Percentiles rank a stretch among this genome's conserved stretches.
phyloP scores from a whole-genome alignment of 1,284 basidiomycete genomes.

The Hymenochaete sp. region DNA sequence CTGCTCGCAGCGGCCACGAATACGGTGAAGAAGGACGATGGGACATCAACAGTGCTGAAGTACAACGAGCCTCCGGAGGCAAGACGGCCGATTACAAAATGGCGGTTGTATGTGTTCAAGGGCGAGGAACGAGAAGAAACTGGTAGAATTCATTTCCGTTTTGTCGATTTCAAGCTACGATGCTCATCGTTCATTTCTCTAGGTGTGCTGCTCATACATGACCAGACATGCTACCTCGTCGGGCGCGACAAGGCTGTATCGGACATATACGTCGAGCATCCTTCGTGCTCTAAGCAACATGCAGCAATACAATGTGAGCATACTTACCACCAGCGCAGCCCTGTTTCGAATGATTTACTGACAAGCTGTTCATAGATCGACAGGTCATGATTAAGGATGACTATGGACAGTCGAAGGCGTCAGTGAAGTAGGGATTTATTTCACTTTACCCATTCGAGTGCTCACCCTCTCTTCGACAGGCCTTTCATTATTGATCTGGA shows the following conservation, averaged over 20 bases:
- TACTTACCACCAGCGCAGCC: constrained; percentile 15
- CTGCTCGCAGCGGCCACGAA: constrained; percentile 94
- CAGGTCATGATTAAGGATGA: constrained; percentile 83
- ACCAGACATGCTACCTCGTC: constrained; percentile 91
- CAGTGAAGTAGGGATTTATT: constrained; percentile 61
- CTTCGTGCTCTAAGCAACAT: constrained; percentile 97
- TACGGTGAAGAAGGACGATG: constrained; percentile 64
- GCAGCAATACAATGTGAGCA: constrained; percentile 86
- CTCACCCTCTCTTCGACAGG: constrained; percentile 33
- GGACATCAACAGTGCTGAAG: constrained; percentile 84
- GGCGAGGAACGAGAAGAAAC: constrained; percentile 86
- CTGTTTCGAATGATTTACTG: neutral
- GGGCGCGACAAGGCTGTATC: constrained; percentile 84
- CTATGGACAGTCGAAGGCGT: constrained; percentile 68
- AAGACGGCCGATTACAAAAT: constrained; percentile 79
- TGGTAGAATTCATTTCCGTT: constrained; percentile 44
- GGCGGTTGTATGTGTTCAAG: constrained; percentile 97
- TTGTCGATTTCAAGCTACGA: neutral
- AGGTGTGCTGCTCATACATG: constrained; percentile 82
- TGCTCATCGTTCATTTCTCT: neutral
- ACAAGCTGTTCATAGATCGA: constrained; percentile 46
- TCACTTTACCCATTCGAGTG: constrained; percentile 11
- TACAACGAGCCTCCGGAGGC: constrained; percentile 99
- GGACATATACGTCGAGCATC: constrained; percentile 90
- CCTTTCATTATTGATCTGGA: constrained; percentile 96